Percentiles rank a stretch among this genome's conserved stretches.
phyloP scores from a whole-genome alignment of 345 rosid genomes.

The Aquilaria sinensis region DNA sequence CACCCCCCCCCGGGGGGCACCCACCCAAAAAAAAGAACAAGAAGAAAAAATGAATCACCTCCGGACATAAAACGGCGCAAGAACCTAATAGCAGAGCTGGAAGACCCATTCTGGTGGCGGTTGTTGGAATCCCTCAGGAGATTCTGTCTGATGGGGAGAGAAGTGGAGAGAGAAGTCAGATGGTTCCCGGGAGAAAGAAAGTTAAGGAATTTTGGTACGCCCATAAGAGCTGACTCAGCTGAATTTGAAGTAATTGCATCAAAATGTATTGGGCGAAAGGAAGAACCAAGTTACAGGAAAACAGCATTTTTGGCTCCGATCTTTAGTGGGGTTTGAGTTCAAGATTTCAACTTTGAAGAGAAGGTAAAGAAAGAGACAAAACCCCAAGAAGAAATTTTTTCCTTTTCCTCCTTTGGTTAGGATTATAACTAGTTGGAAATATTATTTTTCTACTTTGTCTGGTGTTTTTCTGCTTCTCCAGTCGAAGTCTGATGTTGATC shows the following conservation, averaged over 20 bases:
- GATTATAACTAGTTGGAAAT: background rate
- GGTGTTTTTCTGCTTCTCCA: no score
- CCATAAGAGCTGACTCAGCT: conserved; percentile 25
- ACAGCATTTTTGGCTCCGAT: background rate
- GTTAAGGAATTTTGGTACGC: conserved; percentile 24
- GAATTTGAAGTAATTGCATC: background rate
- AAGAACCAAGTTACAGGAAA: background rate
- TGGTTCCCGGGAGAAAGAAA: conserved; percentile 12
- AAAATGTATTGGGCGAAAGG: conserved; percentile 2
- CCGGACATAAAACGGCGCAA: conserved; percentile 28
- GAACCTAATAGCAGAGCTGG: conserved; percentile 13
- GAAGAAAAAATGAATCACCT: conserved; percentile 17
- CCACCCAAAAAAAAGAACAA: no score
- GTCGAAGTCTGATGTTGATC: no score
- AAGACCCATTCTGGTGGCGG: conserved; percentile 12
- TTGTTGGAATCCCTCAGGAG: conserved; percentile 16
- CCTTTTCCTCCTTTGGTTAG: background rate
- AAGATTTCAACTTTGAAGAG: conserved; percentile 27
- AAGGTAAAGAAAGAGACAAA: conserved; percentile 26
- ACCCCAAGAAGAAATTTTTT: background rate
- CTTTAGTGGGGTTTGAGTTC: conserved; percentile 4
- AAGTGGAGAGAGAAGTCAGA: conserved; percentile 19
- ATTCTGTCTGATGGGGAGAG: conserved; percentile 18
- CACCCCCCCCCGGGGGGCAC: background rate
- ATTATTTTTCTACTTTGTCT: conserved; percentile 3